Conservation (phyloP, 2,329 filamentous ascomycete genomes). For the Cordyceps cateniannulata region DNA sequence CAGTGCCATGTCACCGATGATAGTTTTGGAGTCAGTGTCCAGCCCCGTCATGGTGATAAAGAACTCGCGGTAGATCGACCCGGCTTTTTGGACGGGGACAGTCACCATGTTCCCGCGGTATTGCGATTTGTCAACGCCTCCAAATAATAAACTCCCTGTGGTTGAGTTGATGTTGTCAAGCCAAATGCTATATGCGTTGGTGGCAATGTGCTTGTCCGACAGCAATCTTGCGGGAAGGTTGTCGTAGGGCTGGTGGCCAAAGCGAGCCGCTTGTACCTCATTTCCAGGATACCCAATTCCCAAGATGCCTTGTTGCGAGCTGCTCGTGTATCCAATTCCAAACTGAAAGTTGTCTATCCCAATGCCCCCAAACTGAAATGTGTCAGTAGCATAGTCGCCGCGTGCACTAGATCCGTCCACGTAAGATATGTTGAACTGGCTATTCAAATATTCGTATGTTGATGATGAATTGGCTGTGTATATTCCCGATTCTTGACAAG, state of each 20-base stretch:
- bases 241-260: slow-evolving; percentile 48
- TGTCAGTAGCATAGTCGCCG: slow-evolving; percentile 78
- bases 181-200: slow-evolving; percentile 68
- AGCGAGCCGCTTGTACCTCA: slow-evolving; percentile 64
- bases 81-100: slow-evolving; percentile 55
- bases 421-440: slow-evolving; percentile 81
- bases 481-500: slow-evolving; percentile 57
- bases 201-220: slow-evolving; percentile 52
- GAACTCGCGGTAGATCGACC: slow-evolving; percentile 53
- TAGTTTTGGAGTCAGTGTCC: slow-evolving; percentile 32
- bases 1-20: slow-evolving; percentile 45
- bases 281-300: slow-evolving; percentile 78
- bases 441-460: slow-evolving; percentile 66
- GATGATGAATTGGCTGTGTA: slow-evolving; percentile 68
- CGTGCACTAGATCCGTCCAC: slow-evolving; percentile 70
- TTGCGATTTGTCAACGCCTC: slow-evolving; percentile 63
- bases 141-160: slow-evolving; percentile 65
- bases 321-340: slow-evolving; percentile 61
- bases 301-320: slow-evolving; percentile 64
- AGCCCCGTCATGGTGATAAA: slow-evolving; percentile 62
- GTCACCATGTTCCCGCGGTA: slow-evolving; percentile 58
- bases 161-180: slow-evolving; percentile 63
- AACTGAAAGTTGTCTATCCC: slow-evolving; percentile 58
- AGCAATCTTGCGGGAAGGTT: slow-evolving; percentile 65
- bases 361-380: slow-evolving; percentile 51